These are phyloP conservation scores for Eleusine indica DNA, from an alignment of 176 grass and related monocot species.

Conservation along the genomic window DNA sequence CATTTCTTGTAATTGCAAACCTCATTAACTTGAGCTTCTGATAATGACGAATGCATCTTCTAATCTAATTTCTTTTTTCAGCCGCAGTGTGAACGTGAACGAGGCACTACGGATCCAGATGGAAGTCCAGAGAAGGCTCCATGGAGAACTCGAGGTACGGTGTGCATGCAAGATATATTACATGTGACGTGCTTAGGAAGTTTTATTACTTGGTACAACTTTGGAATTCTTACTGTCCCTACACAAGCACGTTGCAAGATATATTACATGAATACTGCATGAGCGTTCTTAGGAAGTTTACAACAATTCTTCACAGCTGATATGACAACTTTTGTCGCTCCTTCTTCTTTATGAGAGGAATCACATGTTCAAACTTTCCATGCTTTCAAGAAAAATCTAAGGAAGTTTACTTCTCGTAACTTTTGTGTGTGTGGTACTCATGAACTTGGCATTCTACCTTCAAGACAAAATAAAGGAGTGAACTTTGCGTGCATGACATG, in stretches of 20 bases:
- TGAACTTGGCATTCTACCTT: conserved; percentile 39
- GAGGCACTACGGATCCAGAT: conserved; percentile 84
- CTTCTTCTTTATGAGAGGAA: not conserved
- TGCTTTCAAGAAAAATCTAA: conserved; percentile 42
- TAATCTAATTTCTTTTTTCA: not conserved
- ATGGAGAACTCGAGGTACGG: conserved; percentile 81
- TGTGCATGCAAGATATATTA: not conserved
- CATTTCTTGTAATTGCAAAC: not conserved
- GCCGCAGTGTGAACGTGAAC: conserved; percentile 72
- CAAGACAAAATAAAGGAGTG: conserved; percentile 18
- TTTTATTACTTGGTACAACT: conserved; percentile 28
- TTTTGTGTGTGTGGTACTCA: not conserved
- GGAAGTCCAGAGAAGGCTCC: conserved; percentile 92
- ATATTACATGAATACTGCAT: conserved; percentile 26
- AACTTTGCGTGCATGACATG: conserved; percentile 41
- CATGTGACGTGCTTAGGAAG: conserved; percentile 28
- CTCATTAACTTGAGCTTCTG: not conserved
- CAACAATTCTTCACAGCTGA: conserved; percentile 14
- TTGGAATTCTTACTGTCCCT: not conserved
- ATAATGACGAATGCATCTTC: not conserved
- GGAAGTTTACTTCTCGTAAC: conserved; percentile 48
- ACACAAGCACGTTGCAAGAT: conserved; percentile 25
- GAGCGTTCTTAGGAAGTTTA: conserved; percentile 42
- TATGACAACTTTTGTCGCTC: not conserved
- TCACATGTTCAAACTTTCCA: conserved; percentile 25